Base-by-base conservation (phyloP, 805 yeast species). In the Suhomyces tanzawaensis region DNA sequence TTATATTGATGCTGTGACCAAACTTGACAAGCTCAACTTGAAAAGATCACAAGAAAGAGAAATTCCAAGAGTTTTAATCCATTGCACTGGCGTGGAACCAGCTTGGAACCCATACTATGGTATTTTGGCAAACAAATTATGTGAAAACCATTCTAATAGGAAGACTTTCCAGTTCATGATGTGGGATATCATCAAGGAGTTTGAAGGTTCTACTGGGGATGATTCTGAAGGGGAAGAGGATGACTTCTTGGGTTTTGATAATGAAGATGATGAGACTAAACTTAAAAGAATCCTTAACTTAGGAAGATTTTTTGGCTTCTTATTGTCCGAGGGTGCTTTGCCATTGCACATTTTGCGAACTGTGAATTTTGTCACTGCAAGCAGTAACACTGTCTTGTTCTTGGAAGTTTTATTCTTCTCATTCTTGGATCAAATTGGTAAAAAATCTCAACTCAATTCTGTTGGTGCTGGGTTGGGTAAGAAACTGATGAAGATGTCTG, bases 51-150 rank as follows among this genome's bases (percentile, higher is more conserved):
- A 93, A 56, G 83, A 84, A 49, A 69, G 86, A 32, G 99, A 93
- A 51, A 85, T 93, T 19, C 95, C 97, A 3, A 75, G 79, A 38
- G 89, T 93, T 7, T 53, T 93, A 23, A 62, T 87, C 34, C 97
- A 91, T 53, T 93, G 99, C 64, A 81, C 89, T 13, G 77, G 84
- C 1, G 76, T 82, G 51, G 99, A 93, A 61, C 76, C 82, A 19
- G 75, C 76, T 0, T 90, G 84, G 67, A 93, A 93, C 55, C 97
- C 97, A 2, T 93, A 84, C 58, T 93, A 93, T 59, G 85, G 90
- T 0, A 62, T 85, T 17, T 74, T 93, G 23, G 95, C 95, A 0
- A 72, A 72, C 18, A 85, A 85, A 51, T 62, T 90, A 19, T 85
- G 96, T 52, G 81, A 81, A 21, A 76, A 77, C 16, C 95, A 88